These are phyloP conservation scores for Ceratocystis papillata DNA, from an alignment of 2,329 filamentous ascomycete species.

Conservation along the genomic window DNA sequence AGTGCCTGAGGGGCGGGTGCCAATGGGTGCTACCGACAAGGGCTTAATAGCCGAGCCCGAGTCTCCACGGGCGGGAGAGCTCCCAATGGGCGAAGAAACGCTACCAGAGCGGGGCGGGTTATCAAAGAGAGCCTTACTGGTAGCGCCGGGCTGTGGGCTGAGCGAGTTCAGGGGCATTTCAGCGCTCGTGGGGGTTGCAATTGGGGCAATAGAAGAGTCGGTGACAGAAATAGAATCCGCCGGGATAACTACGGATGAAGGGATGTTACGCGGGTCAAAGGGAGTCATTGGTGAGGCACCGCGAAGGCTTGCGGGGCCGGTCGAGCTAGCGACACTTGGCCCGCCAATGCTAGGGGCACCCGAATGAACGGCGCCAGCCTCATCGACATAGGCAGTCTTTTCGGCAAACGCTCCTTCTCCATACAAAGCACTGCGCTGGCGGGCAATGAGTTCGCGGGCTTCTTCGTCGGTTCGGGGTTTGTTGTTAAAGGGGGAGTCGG, in stretches of 20 bases:
- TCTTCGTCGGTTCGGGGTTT: conserved; percentile 94
- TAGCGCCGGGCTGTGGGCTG: conserved; percentile 63
- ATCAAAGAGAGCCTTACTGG: conserved; percentile 52
- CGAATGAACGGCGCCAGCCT: conserved; percentile 51
- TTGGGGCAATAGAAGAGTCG: conserved; percentile 31
- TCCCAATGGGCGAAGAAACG: conserved; percentile 60
- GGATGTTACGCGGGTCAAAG: conserved; percentile 36
- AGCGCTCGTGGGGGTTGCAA: conserved; percentile 16
- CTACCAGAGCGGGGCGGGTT: conserved; percentile 57
- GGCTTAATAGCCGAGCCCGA: conserved; percentile 45
- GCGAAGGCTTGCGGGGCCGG: conserved; percentile 53
- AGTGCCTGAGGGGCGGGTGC: conserved; percentile 65
- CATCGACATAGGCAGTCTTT: conserved; percentile 55
- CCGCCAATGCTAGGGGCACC: conserved; percentile 56
- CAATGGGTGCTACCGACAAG: conserved; percentile 75
- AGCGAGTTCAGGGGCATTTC: conserved; percentile 40
- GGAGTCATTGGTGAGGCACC: conserved; percentile 74
- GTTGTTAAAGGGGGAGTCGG: conserved; percentile 35
- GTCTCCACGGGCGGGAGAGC: conserved; percentile 63
- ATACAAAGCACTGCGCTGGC: conserved; percentile 89
- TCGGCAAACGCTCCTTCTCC: conserved; percentile 63
- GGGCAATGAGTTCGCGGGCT: conserved; percentile 87
- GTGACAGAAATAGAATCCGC: conserved; percentile 36
- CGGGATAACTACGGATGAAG: conserved; percentile 30
- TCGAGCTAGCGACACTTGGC: conserved; percentile 31